Evolutionary conservation across 2,329 filamentous ascomycete genomes (phyloP), one percentile per base, ranked within the genome.

Genomic region (Mycocentrospora acerina): DNA sequence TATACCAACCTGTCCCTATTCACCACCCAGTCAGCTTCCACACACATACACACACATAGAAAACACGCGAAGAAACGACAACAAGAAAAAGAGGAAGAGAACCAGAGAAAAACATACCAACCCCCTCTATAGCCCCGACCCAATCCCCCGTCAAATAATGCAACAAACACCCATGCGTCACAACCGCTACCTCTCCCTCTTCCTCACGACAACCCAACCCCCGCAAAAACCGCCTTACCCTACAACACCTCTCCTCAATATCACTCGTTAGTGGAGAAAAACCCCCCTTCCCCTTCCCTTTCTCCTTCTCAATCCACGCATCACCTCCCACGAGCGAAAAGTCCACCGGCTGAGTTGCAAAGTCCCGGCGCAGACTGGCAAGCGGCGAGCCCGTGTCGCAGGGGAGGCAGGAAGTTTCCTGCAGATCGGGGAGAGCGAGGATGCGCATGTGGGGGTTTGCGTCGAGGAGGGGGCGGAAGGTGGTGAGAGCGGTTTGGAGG

Each of bases 91-190:
- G n/a, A n/a, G n/a, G n/a, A n/a, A n/a, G n/a, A n/a, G n/a, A n/a
- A n/a, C n/a, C n/a, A n/a, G n/a, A n/a, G n/a, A 3, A n/a, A 29
- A 9, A 38, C 50, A 29, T 37, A 47, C 51, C 51, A 32, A 36
- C 24, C 4, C 40, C 37, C 19, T 13, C 37, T 2, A 29, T 43
- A 14, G 22, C 36, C 17, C 33, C 26, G 12, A 44, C 37, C 80
- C 83, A 93, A 57, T 94, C 88, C 49, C 88, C 79, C 0, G 86
- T 90, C 49, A 94, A 71, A 56, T 87, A 93, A 65, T 95, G 88
- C 57, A 94, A 60, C 53, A 89, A 85, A 1, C 85, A 86, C 1
- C 88, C 89, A 57, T 94, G 88, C 4, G 86, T 84, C 7, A 91
- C 86, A 2, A 89, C 76, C 0, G 83, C 82, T 15, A 94, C 78